These are phyloP conservation scores for Euphorbia pulcherrima DNA, from an alignment of 345 rosid species.

Conservation along the genomic window DNA sequence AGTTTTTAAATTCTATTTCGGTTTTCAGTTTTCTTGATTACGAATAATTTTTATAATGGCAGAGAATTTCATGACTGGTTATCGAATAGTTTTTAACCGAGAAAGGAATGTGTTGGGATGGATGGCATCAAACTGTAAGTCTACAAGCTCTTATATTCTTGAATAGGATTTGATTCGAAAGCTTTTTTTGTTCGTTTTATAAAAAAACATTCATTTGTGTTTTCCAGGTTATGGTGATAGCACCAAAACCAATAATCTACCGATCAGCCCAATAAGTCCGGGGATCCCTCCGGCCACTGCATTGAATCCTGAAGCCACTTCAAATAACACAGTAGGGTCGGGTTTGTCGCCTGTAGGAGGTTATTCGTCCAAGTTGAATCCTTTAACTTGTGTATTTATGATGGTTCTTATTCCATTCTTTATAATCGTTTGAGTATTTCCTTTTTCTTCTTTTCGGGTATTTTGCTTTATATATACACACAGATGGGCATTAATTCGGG, in stretches of 20 bases:
- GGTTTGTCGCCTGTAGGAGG: conserved; percentile 20
- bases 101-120: conserved; percentile 63
- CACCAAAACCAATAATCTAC: conserved; percentile 27
- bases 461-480: not conserved
- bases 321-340: conserved; percentile 21
- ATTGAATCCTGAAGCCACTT: conserved; percentile 58
- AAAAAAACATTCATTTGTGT: not conserved
- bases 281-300: conserved; percentile 53
- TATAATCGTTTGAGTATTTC: conserved; percentile 26
- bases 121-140: conserved; percentile 72
- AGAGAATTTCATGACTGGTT: conserved; percentile 87
- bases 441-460: not conserved
- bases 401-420: conserved; percentile 31
- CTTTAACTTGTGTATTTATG: conserved; percentile 10
- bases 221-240: conserved; percentile 40
- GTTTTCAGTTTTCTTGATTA: too few relatives aligned
- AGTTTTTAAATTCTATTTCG: not conserved
- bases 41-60: conserved; percentile 9
- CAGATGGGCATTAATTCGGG: conserved; percentile 21
- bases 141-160: not conserved
- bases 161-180: not conserved
- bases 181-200: not conserved
- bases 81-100: conserved; percentile 60
- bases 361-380: conserved; percentile 17
- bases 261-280: conserved; percentile 35